Base-by-base conservation (phyloP, 2,329 filamentous ascomycete genomes). In the Neoarthrinium moseri region DNA sequence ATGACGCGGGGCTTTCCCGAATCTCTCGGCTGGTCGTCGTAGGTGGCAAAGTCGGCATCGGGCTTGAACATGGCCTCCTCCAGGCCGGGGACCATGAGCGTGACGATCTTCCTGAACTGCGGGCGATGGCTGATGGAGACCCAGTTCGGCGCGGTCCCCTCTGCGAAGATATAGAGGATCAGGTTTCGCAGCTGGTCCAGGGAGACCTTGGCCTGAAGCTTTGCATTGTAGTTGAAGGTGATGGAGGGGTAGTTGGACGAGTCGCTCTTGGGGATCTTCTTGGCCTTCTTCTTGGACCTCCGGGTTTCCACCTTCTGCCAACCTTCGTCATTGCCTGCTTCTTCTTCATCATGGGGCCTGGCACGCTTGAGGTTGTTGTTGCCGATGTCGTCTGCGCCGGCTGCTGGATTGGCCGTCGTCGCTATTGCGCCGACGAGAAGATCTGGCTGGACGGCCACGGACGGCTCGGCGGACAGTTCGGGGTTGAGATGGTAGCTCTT, bases 31-130 rank as follows among this genome's bases (percentile, higher is more conserved):
- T 55, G 50, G 20, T 69, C 61, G 34, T 74, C 71, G 57, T 75
- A 81, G 1, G 61, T 67, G 8, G 66, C 61, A 39, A 75, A 76
- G 52, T 82, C 69, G 29, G 77, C 72, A 29, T 67, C 61, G 11
- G 80, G 76, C 63, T 87, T 81, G 69, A 97, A 95, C 87, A 97
- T 94, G 51, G 83, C 87, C 58, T 89, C 81, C 62, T 97, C 92
- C 20, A 99, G 70, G 0, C 94, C 94, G 10, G 94, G 94, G 10
- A 96, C 84, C 87, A 96, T 92, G 54, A 99, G 72, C 32, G 89
- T 81, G 23, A 97, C 91, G 23, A 95, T 86, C 68, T 94, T 95
- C 52, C 81, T 73, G 56, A 87, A 83, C 48, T 83, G 74, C 5
- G 80, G 77, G 36, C 84, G 75, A 57, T 87, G 77, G 48, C 72